Evolutionary conservation across 768 basidiomycete species (phyloP), one percentile per base, ranked within the genome.

Genomic region (Panaeolus papilionaceus): DNA sequence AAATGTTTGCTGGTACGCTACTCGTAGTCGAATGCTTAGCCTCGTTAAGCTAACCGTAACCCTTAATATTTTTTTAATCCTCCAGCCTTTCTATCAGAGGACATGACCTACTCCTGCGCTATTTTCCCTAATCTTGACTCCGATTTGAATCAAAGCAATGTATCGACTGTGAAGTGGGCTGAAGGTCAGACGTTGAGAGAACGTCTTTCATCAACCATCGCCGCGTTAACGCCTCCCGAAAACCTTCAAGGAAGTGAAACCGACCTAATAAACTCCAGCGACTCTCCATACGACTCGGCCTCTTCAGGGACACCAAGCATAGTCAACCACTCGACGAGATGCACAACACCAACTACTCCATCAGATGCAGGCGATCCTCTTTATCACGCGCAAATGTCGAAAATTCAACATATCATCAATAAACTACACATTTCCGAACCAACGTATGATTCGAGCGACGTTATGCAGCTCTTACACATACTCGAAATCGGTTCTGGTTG

Each of bases 401-500:
- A 92, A 75, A 74, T 92, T 7, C 79, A 78, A 37, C 88, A 89
- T 71, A 87, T 92, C 72, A 87, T 92, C 67, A 72, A 79, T 6
- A 90, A 89, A 75, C 88, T 90, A 2, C 83, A 86, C 61, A 89
- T 93, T 64, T 79, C 78, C 18, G 23, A 63, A 1, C 49, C 73
- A 2, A 28, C 6, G 10, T 58, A 58, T 58, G 54, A 58, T 33
- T 58, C 54, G 54, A 44, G 65, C 12, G 18, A 45, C 2, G 79
- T 85, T 1, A 86, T 86, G 0, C 82, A 87, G 64, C 80, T 86
- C 61, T 83, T 92, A 0, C 73, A 71, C 14, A 62, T 78, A 18
- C 82, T 92, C 16, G 91, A 92, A 75, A 92, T 92, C 61, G 92
- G 91, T n/a, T 89, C 88, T 5, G 92, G 92, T 4, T 94, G 91